Percentiles rank a stretch among this genome's conserved stretches.
Conservation (phyloP, 352 stramenopile genomes). For the Phytophthora idaei region DNA sequence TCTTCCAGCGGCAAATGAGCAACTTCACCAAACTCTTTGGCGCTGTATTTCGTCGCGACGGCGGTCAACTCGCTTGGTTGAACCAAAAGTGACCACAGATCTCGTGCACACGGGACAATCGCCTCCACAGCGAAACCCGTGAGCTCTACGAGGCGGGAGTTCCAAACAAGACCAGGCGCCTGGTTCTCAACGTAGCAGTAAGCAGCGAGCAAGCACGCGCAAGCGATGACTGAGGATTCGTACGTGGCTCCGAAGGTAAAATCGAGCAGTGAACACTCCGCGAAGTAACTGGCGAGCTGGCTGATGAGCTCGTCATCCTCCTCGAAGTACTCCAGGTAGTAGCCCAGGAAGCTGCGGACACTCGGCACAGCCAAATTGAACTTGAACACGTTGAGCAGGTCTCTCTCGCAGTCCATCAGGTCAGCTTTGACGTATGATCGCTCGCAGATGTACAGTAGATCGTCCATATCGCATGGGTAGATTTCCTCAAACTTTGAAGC, state of each 20-base stretch:
- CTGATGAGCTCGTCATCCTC: conserved; percentile 41
- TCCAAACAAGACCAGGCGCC: conserved; percentile 48
- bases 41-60: conserved; percentile 51
- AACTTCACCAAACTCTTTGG: conserved; percentile 41
- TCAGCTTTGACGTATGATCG: conserved; percentile 92
- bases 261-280: conserved; percentile 61
- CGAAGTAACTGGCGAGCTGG: conserved; percentile 65
- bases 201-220: conserved; percentile 52
- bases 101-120: conserved; percentile 44
- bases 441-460: conserved; percentile 99
- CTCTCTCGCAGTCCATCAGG: conserved; percentile 90
- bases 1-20: conserved; percentile 43
- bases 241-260: conserved; percentile 59
- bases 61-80: conserved; percentile 48
- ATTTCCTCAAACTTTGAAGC: conserved; percentile 99
- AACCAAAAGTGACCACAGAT: conserved; percentile 41
- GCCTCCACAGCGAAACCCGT: conserved; percentile 51
- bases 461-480: conserved; percentile 96
- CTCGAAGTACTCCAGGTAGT: conserved; percentile 91
- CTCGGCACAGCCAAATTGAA: conserved; percentile 98
- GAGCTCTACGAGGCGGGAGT: conserved; percentile 51
- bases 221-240: conserved; percentile 53
- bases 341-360: conserved; percentile 94
- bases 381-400: conserved; percentile 94
- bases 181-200: conserved; percentile 57